Percentiles rank a stretch among this genome's conserved stretches.
Evolutionary conservation across 2,329 filamentous ascomycete species (phyloP).

Genomic region (Sclerotinia nivalis): DNA sequence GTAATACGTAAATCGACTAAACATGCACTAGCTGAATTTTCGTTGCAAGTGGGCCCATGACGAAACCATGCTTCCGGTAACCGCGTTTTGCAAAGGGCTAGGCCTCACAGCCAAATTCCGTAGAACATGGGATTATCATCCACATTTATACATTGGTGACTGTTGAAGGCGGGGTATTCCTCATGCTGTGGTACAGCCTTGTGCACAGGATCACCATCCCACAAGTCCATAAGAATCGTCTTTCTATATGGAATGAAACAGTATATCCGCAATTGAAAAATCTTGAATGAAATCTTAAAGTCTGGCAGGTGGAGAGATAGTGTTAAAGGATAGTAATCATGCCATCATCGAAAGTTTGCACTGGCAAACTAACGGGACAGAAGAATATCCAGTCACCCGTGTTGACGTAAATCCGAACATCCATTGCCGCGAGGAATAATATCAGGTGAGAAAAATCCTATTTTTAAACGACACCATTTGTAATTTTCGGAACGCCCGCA

Average conservation of each 20-base stretch:
- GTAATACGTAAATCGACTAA: not conserved
- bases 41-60: not conserved
- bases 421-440: not conserved
- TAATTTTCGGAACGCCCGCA: not conserved
- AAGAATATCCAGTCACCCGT: not conserved
- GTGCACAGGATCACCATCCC: not conserved
- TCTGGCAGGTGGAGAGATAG: not conserved
- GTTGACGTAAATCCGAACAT: not conserved
- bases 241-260: not conserved
- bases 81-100: not conserved
- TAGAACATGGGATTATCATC: not conserved
- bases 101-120: not conserved
- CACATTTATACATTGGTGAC: not conserved
- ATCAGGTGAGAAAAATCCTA: not conserved
- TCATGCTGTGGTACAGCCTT: not conserved
- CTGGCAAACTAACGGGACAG: not conserved
- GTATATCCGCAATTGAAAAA: not conserved
- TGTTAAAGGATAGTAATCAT: not conserved
- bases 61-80: not conserved
- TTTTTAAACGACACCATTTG: not conserved
- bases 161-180: constrained; percentile 1
- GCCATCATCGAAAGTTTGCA: not conserved
- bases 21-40: not conserved
- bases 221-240: not conserved
- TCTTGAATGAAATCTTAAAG: not conserved